These are phyloP conservation scores for Diplotaxis tenuifolia DNA, from an alignment of 345 rosid species.

Conservation along the genomic window DNA sequence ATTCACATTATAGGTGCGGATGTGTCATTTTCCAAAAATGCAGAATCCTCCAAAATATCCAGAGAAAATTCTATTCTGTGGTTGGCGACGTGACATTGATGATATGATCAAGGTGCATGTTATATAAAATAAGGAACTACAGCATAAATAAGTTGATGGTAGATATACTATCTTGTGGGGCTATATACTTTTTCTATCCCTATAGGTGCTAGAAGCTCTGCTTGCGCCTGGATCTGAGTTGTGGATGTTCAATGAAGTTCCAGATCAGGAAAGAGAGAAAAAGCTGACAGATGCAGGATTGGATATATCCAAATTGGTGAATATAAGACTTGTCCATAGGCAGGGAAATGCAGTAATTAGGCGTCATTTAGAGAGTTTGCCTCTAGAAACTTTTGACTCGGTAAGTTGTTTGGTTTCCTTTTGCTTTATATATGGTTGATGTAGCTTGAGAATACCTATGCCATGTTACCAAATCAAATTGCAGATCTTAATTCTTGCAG, in stretches of 20 bases:
- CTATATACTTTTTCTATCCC: neutral
- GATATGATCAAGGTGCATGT: conserved; percentile 84
- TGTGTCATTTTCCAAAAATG: conserved; percentile 53
- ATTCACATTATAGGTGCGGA: conserved; percentile 47
- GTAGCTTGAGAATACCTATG: neutral
- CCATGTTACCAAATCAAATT: conserved; percentile 51
- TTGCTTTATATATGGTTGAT: neutral
- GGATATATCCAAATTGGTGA: conserved; percentile 49
- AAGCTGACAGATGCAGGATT: conserved; percentile 81
- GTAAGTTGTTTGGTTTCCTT: conserved; percentile 47
- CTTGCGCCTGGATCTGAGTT: conserved; percentile 89
- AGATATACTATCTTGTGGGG: neutral
- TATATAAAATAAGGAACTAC: neutral
- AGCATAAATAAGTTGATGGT: neutral
- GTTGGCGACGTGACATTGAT: conserved; percentile 96
- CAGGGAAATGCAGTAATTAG: conserved; percentile 84
- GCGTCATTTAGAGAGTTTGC: conserved; percentile 81
- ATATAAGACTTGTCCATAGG: conserved; percentile 75
- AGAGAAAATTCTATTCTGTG: conserved; percentile 85
- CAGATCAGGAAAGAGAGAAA: conserved; percentile 75
- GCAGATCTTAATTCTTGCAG: conserved; percentile 98
- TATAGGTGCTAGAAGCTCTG: conserved; percentile 81
- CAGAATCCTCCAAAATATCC: conserved; percentile 86
- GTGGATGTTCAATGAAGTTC: conserved; percentile 94
- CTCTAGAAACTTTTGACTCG: conserved; percentile 91